Evolutionary conservation across 2,329 filamentous ascomycete genomes (phyloP).

Genomic region (Ascochyta clinopodiicola): DNA sequence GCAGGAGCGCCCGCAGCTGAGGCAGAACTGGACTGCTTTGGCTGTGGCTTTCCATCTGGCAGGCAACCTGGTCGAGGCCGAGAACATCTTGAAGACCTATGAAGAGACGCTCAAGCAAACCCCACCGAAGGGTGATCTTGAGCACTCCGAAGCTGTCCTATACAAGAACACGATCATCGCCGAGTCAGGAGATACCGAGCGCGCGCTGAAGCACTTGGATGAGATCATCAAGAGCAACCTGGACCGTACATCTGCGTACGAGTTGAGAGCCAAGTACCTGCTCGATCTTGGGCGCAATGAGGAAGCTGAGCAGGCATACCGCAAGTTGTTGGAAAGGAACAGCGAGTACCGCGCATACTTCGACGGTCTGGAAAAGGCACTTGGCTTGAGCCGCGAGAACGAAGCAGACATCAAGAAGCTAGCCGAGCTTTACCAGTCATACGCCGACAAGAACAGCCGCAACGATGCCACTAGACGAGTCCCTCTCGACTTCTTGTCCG

Average conservation of each 20-base stretch:
- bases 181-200: conserved; percentile 81
- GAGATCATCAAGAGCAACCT: conserved; percentile 76
- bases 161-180: conserved; percentile 97
- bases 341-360: conserved; percentile 88
- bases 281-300: conserved; percentile 76
- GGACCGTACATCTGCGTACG: conserved; percentile 84
- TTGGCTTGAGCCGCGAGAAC: conserved; percentile 69
- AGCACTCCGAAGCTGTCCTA: conserved; percentile 90
- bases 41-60: conserved; percentile 90
- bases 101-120: conserved; percentile 89
- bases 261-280: conserved; percentile 84
- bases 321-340: conserved; percentile 82
- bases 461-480: conserved; percentile 85
- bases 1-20: conserved; percentile 77
- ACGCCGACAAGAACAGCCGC: conserved; percentile 79
- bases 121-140: conserved; percentile 79
- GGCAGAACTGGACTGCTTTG: conserved; percentile 97
- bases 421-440: conserved; percentile 79
- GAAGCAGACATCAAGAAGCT: conserved; percentile 71
- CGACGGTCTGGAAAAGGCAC: conserved; percentile 72
- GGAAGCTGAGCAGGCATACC: conserved; percentile 83
- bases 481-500: conserved; percentile 84
- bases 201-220: conserved; percentile 86
- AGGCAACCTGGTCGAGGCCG: conserved; percentile 84
- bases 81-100: conserved; percentile 88